Percentiles rank a stretch among this genome's conserved stretches.
Conservation (phyloP, 352 stramenopile genomes). For the Globisporangium lucens region DNA sequence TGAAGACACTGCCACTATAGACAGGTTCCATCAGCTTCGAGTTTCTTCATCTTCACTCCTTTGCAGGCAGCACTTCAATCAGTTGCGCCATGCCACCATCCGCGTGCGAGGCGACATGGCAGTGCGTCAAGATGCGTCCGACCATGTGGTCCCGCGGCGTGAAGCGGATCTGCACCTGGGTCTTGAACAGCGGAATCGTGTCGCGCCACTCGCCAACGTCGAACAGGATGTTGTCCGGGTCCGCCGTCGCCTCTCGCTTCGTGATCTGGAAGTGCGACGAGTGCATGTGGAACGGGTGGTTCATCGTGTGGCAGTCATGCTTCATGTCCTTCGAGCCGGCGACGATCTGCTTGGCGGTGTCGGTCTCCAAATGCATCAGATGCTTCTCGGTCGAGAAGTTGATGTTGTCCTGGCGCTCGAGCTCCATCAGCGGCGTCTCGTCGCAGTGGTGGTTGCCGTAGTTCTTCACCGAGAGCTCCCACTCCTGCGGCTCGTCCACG, state of each 20-base stretch:
- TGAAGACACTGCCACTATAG: neutral
- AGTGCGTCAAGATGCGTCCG: conserved; percentile 65
- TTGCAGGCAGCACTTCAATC: conserved; percentile 35
- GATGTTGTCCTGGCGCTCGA: conserved; percentile 23
- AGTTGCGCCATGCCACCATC: conserved; percentile 77
- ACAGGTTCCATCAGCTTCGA: neutral
- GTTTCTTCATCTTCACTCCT: conserved; percentile 3
- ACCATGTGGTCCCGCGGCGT: conserved; percentile 61
- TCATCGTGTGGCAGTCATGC: conserved; percentile 63
- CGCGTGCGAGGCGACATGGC: conserved; percentile 69
- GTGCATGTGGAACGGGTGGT: conserved; percentile 81
- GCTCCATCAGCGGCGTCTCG: conserved; percentile 18
- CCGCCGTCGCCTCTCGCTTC: conserved; percentile 32
- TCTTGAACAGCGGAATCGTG: conserved; percentile 70
- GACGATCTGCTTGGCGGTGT: conserved; percentile 14
- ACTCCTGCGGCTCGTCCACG: conserved; percentile 65
- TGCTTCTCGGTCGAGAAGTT: conserved; percentile 29
- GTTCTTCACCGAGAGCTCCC: conserved; percentile 56
- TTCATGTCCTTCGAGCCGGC: conserved; percentile 14
- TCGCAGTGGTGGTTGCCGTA: conserved; percentile 43
- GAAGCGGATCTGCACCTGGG: conserved; percentile 63
- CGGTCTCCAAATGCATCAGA: conserved; percentile 19
- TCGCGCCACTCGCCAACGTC: conserved; percentile 69
- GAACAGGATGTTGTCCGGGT: conserved; percentile 59
- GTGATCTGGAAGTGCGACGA: conserved; percentile 71